Evolutionary conservation across 805 yeast species (phyloP), one percentile per base, ranked within the genome.

Genomic region (Saccharomycopsis selenospora): DNA sequence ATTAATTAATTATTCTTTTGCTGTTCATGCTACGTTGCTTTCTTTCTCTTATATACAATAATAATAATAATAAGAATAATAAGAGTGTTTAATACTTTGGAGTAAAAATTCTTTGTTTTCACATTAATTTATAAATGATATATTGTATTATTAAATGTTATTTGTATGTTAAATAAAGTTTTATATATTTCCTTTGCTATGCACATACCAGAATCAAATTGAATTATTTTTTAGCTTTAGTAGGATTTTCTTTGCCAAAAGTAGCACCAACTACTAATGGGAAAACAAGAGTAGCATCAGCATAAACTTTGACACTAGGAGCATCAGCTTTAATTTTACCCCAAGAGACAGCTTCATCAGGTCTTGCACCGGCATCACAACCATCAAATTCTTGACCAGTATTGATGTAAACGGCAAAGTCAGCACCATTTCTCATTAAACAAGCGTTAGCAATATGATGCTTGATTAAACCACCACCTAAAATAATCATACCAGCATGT

Each of bases 351-450:
- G 99, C 99, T 69, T 93, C 99, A 65, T 93, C 99, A 1, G 98
- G 98, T 64, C 99, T 79, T 4, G 99, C 99, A 56, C 99, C 99
- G 8, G 99, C 98, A 66, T 93, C 99, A 22, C 96, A 87, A 42
- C 99, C 99, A 63, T 93, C 99, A 59, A 89, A 93, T 65, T 93
- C 99, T 69, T 93, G 98, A 42, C 96, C 99, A 13, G 99, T 93
- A 67, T 93, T 93, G 64, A 93, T 91, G 67, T 79, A 93, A 17
- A 93, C 96, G 4, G 99, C 98, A 63, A 82, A 88, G 65, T 93
- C 99, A 20, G 99, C 99, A 60, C 99, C 99, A 60, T 93, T 95
- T 73, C 99, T 84, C 99, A 93, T 93, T 58, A 93, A 72, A 64
- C 98, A 91, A 11, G 99, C 99, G 62, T 93, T 93, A 60, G 95